Evolutionary conservation across 768 basidiomycete genomes (phyloP).

Genomic region (Chalciporus chontae): DNA sequence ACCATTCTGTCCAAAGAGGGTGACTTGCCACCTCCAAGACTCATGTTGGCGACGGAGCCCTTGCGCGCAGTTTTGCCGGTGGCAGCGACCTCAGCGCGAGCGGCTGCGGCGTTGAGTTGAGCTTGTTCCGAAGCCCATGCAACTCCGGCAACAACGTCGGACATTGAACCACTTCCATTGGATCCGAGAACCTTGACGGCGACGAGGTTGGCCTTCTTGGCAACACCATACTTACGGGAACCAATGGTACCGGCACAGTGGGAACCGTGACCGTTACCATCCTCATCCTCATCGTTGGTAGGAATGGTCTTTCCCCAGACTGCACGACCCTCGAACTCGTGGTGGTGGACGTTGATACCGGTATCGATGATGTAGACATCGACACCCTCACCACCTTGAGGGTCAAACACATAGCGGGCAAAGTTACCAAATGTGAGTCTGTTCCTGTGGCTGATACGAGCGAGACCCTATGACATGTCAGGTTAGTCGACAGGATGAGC

Average conservation of each 20-base stretch:
- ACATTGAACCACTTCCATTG: conserved; percentile 93
- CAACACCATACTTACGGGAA: conserved; percentile 91
- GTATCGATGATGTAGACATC: conserved; percentile 89
- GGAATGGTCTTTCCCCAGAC: conserved; percentile 94
- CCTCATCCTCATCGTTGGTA: conserved; percentile 74
- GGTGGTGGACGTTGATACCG: conserved; percentile 83
- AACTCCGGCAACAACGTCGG: conserved; percentile 89
- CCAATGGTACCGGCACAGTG: conserved; percentile 97
- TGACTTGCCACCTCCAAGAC: conserved; percentile 93
- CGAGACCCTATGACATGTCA: conserved; percentile 67
- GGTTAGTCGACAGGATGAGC: conserved; percentile 2
- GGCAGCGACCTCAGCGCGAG: conserved; percentile 58
- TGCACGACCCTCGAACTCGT: conserved; percentile 87
- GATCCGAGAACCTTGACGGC: conserved; percentile 95
- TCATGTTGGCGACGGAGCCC: conserved; percentile 97
- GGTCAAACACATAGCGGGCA: conserved; percentile 72
- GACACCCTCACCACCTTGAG: conserved; percentile 82
- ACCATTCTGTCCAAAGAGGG: conserved; percentile 80
- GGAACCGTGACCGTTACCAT: conserved; percentile 94
- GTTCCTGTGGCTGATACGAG: conserved; percentile 85
- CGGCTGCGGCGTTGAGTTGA: conserved; percentile 50
- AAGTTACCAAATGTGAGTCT: conserved; percentile 79
- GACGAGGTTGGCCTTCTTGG: conserved; percentile 85
- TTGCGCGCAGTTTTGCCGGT: conserved; percentile 84
- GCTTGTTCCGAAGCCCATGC: conserved; percentile 66